A percentile compares a stretch with the other conserved stretches of the same genome.
phyloP scores from a whole-genome alignment of 2,329 filamentous ascomycete genomes.

The Claviceps pusilla region DNA sequence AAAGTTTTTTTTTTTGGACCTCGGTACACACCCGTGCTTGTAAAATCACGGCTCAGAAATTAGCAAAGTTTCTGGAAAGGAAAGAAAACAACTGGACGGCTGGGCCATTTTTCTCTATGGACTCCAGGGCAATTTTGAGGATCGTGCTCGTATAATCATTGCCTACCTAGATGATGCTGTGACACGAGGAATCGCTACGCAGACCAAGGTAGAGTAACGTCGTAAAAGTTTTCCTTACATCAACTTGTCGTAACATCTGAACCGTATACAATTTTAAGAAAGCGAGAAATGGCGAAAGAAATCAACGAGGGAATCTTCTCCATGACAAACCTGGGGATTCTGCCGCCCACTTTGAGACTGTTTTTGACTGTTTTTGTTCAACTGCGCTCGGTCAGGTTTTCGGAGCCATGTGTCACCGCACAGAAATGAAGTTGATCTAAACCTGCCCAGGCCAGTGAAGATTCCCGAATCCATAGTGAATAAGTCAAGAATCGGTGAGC shows the following conservation, averaged over 20 bases:
- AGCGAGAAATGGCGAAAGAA: neutral
- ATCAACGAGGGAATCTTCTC: neutral
- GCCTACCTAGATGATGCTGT: neutral
- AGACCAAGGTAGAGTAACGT: slow-evolving; percentile 1
- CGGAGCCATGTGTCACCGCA: neutral
- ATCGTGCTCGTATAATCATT: neutral
- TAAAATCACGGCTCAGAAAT: neutral
- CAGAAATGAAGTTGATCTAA: neutral
- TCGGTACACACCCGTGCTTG: neutral
- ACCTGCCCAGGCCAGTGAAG: too few species aligned
- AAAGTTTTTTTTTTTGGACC: neutral
- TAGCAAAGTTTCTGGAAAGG: neutral
- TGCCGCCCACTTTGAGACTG: neutral
- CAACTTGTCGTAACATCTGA: neutral
- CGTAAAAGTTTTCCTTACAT: neutral
- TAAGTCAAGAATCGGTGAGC: neutral
- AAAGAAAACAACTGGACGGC: neutral
- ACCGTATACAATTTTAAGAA: neutral
- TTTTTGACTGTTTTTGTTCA: neutral
- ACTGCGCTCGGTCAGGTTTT: neutral
- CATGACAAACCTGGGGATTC: neutral
- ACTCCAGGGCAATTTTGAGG: neutral
- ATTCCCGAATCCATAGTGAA: neutral
- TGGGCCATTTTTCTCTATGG: neutral
- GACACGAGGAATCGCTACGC: neutral